Conservation (phyloP, 768 basidiomycete genomes). For the Amanita thiersii region DNA sequence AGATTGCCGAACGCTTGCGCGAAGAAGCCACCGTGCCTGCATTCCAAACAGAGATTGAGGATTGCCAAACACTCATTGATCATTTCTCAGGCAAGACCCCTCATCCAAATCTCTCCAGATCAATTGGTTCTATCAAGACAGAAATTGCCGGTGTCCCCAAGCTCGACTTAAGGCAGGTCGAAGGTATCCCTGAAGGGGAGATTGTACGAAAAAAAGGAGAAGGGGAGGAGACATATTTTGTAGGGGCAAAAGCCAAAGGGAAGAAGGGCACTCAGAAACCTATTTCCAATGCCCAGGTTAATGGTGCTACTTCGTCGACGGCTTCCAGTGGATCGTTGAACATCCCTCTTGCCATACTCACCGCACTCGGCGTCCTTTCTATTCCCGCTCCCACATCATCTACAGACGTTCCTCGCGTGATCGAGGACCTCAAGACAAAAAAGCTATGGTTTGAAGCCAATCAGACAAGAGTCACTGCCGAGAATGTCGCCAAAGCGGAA, state of each 20-base stretch:
- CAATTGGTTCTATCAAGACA: constrained; percentile 29
- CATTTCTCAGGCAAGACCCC: constrained; percentile 64
- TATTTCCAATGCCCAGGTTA: constrained; percentile 22
- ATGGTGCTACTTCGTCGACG: constrained; percentile 18
- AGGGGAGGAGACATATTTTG: constrained; percentile 76
- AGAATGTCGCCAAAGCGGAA: constrained; percentile 77
- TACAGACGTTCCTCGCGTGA: constrained; percentile 71
- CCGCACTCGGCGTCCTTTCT: constrained; percentile 79
- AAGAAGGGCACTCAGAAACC: constrained; percentile 35
- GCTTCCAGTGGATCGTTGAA: constrained; percentile 37
- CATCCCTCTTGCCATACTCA: constrained; percentile 77
- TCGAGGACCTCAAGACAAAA: constrained; percentile 90
- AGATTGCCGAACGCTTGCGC: constrained; percentile 68
- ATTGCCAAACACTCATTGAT: constrained; percentile 90
- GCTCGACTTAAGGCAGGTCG: constrained; percentile 81
- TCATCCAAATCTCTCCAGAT: constrained; percentile 34
- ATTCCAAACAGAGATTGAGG: constrained; percentile 89
- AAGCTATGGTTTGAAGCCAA: constrained; percentile 94
- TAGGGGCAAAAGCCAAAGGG: constrained; percentile 58
- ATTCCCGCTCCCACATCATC: constrained; percentile 82
- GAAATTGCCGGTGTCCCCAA: constrained; percentile 63
- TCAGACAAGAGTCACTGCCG: constrained; percentile 70
- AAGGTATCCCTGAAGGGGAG: constrained; percentile 57
- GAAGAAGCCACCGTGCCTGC: constrained; percentile 91
- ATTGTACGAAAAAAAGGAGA: constrained; percentile 89